Evolutionary conservation across 1,284 basidiomycete species (phyloP).

Genomic region (Bjerkandera adusta): DNA sequence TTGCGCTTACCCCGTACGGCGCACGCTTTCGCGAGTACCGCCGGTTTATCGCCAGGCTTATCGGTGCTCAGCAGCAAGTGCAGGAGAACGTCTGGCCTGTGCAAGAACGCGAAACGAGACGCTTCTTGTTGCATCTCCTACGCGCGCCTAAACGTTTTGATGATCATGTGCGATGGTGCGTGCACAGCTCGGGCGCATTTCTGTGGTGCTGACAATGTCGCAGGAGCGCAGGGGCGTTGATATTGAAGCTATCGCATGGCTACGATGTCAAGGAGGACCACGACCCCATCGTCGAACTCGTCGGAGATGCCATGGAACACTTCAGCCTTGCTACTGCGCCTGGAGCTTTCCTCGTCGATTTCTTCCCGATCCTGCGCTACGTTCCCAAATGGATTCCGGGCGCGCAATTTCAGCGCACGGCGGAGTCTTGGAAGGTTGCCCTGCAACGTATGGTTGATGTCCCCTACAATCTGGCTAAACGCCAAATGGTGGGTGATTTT

Average conservation of each 20-base stretch:
- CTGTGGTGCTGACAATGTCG: neutral
- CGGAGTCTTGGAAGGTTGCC: neutral
- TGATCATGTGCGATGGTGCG: conserved; percentile 57
- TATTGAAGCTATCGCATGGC: conserved; percentile 28
- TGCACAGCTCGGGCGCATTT: neutral
- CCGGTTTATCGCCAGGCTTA: conserved; percentile 38
- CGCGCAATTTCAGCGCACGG: neutral
- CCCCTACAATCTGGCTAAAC: conserved; percentile 1
- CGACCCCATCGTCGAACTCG: conserved; percentile 26
- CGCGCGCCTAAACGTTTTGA: conserved; percentile 51
- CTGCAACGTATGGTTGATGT: conserved; percentile 1
- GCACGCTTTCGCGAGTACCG: conserved; percentile 62
- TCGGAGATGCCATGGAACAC: conserved; percentile 26
- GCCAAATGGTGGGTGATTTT: conserved; percentile 1
- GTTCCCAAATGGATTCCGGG: neutral
- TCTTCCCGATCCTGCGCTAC: conserved; percentile 27
- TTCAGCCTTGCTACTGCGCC: conserved; percentile 25
- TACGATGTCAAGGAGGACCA: conserved; percentile 17
- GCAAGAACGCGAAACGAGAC: conserved; percentile 12
- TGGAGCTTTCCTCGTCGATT: conserved; percentile 29
- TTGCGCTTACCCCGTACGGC: conserved; percentile 60
- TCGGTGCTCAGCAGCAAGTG: neutral
- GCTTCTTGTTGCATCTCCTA: conserved; percentile 54
- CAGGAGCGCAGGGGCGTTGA: conserved; percentile 28
- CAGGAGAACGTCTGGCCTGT: conserved; percentile 28